Evolutionary conservation across 2,329 filamentous ascomycete genomes (phyloP).

Genomic region (Sclerotinia borealis): DNA sequence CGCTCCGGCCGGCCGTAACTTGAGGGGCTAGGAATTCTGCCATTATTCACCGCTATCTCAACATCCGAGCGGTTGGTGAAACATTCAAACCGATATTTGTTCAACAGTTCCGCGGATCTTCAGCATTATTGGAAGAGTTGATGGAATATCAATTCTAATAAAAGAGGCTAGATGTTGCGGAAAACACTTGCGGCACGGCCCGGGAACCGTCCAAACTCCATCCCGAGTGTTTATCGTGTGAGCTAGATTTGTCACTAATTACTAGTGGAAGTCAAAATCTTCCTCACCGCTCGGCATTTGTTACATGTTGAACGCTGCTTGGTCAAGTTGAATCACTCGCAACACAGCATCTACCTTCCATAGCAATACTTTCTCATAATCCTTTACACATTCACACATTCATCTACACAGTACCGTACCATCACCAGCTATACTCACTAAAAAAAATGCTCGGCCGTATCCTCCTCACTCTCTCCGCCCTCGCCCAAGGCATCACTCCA

Average conservation of each 20-base stretch:
- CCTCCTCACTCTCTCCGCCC: constrained; percentile 23
- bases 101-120: not conserved
- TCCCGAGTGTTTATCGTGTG: not conserved
- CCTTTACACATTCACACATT: not conserved
- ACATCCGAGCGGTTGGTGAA: not conserved
- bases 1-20: not conserved
- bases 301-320: not conserved
- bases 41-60: not conserved
- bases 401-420: not conserved
- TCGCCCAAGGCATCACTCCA: constrained; percentile 20
- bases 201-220: not conserved
- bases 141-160: not conserved
- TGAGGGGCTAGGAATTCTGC: not conserved
- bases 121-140: not conserved
- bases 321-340: not conserved
- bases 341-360: not conserved
- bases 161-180: not conserved
- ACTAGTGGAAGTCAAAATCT: not conserved
- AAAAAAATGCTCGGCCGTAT: constrained; percentile 17
- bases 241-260: not conserved
- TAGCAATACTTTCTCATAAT: not conserved
- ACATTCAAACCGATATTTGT: not conserved
- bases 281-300: not conserved
- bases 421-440: not conserved
- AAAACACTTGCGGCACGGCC: not conserved